These are phyloP conservation scores for Blyttiomyces sp. DNA, from an alignment of 371 early-diverging fungal species.

Conservation along the genomic window DNA sequence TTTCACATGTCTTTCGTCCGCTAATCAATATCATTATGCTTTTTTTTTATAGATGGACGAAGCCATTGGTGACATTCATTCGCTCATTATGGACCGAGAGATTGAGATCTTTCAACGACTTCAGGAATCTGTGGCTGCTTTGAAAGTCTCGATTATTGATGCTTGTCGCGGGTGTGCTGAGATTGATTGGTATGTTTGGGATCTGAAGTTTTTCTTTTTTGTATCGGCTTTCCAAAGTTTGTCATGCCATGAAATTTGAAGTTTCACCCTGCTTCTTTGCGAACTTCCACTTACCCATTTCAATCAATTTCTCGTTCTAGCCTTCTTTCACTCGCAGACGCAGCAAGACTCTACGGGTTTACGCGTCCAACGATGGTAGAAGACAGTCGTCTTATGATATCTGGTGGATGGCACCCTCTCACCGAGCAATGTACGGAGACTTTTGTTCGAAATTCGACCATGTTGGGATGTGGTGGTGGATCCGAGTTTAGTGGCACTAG, in stretches of 20 bases:
- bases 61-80: constrained; percentile 71
- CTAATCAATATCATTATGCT: neutral
- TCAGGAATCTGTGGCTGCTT: constrained; percentile 50
- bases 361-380: constrained; percentile 56
- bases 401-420: constrained; percentile 70
- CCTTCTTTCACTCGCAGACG: constrained; percentile 59
- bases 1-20: neutral
- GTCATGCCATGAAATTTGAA: too few relatives aligned
- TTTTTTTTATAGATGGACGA: constrained; percentile 53
- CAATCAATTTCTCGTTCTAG: constrained; percentile 33
- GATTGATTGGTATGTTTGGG: constrained; percentile 78
- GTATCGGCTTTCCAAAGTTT: too few relatives aligned
- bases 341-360: constrained; percentile 55
- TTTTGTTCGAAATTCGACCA: constrained; percentile 66
- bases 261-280: neutral
- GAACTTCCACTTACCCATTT: neutral
- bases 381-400: constrained; percentile 49
- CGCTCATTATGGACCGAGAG: constrained; percentile 72
- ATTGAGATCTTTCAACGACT: constrained; percentile 68
- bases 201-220: too few relatives aligned
- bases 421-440: constrained; percentile 61
- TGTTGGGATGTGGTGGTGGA: too few relatives aligned
- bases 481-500: too few relatives aligned
- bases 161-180: constrained; percentile 55
- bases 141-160: constrained; percentile 33